Evolutionary conservation across 169 alveolate species (phyloP), one percentile per base, ranked within the genome.

Genomic region (Eimeria necatrix): DNA sequence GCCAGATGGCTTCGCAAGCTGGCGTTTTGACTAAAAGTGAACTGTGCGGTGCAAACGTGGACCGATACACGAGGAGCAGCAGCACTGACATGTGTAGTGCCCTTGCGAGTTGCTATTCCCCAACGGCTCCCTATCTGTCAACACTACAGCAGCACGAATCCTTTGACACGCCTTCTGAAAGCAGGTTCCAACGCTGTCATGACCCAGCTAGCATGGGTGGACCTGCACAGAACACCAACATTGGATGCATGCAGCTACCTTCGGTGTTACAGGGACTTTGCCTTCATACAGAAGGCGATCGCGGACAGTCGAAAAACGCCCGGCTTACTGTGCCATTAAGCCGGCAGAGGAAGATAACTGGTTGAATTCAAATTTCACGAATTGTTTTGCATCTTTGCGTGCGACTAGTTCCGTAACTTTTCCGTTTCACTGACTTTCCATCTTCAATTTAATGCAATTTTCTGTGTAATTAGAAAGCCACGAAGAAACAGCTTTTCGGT

Each of bases 31-130:
- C 22, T 2, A 76, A 76, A 76, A 61, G 86, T 4, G 86, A 76
- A 12, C 60, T 49, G 4, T 76, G 86, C 64, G 22, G 49, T n/a
- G 86, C 9, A 14, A 32, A 41, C 22, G 68, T n/a, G 46, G 61
- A 76, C 10, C 64, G 86, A n/a, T 76, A 76, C 86, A 76, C 86
- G 8, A 76, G 86, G 51, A 76, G 86, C 86, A 76, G 86, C 86
- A 76, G 86, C 49, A 76, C 86, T 18, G 86, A 76, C 48, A 61
- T 76, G 41, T 81, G 90, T 53, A 71, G 56, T 14, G 32, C 52
- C 52, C 41, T 53, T 14, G 73, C 74, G 16, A 51, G 53, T 51
- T 52, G 90, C 71, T 81, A 64, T 24, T 71, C 70, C 74, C 73
- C 90, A 24, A 64, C 53, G 20, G 74, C 90, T 53, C 18, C 74